Percentiles rank a stretch among this genome's conserved stretches.
phyloP scores from a whole-genome alignment of 495 filamentous ascomycete species.

The Aspergillus homomorphus region DNA sequence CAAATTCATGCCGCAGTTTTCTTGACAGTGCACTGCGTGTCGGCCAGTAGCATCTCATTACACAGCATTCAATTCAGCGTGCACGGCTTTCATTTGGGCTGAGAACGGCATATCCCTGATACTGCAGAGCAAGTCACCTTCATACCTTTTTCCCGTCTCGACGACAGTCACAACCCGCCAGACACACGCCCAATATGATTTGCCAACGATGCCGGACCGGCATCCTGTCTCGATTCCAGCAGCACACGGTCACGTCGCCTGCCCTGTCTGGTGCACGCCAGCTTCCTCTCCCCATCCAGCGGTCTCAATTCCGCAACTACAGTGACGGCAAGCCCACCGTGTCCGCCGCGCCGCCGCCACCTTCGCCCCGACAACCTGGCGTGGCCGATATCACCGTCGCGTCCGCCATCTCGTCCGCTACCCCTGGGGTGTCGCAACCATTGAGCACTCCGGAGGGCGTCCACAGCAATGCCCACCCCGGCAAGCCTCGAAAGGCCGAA shows the following conservation, averaged over 20 bases:
- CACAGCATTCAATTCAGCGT: background rate
- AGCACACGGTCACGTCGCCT: slow-evolving; percentile 29
- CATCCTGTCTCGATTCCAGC: slow-evolving; percentile 40
- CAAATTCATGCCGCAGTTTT: slow-evolving; percentile 45
- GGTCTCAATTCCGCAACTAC: slow-evolving; percentile 38
- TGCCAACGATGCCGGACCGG: slow-evolving; percentile 47
- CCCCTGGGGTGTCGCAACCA: slow-evolving; percentile 46
- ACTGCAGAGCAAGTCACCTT: background rate
- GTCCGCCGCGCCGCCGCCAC: slow-evolving; percentile 50
- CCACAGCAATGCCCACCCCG: slow-evolving; percentile 31
- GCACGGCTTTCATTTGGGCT: background rate
- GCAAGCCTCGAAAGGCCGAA: slow-evolving; percentile 24
- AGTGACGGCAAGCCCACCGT: slow-evolving; percentile 43
- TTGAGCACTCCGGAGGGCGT: slow-evolving; percentile 40
- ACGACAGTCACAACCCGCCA: background rate
- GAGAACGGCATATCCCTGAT: background rate
- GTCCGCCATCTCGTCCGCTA: slow-evolving; percentile 42
- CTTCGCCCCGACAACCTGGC: slow-evolving; percentile 47
- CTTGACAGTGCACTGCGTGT: slow-evolving; percentile 20
- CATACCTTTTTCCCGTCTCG: background rate
- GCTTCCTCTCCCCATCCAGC: slow-evolving; percentile 21
- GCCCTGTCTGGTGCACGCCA: slow-evolving; percentile 31
- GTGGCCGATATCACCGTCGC: slow-evolving; percentile 35
- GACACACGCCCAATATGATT: slow-evolving; percentile 36
- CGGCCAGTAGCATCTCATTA: slow-evolving; percentile 10